Conservation (phyloP, 2,329 filamentous ascomycete genomes). For the Aspergillus sp. region DNA sequence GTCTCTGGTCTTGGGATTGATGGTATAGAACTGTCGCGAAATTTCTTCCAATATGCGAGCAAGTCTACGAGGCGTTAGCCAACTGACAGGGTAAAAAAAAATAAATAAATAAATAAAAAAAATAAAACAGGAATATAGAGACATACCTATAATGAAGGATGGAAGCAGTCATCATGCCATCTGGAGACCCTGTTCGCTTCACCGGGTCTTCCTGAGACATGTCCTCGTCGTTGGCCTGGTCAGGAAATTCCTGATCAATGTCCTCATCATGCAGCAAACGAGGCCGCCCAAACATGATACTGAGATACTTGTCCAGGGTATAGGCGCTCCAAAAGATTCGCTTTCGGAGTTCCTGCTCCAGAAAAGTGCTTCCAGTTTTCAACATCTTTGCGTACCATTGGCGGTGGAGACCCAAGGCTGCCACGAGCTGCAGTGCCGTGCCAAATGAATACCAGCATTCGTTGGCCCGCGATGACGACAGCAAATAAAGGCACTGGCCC, state of each 20-base stretch:
- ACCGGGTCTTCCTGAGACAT: slow-evolving; percentile 38
- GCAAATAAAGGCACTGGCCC: slow-evolving; percentile 49
- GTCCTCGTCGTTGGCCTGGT: slow-evolving; percentile 48
- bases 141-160: slow-evolving; percentile 29
- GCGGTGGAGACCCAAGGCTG: slow-evolving; percentile 33
- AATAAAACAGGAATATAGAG: not conserved
- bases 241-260: slow-evolving; percentile 53
- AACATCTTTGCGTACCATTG: slow-evolving; percentile 19
- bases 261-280: slow-evolving; percentile 54
- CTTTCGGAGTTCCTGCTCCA: slow-evolving; percentile 45
- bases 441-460: slow-evolving; percentile 54
- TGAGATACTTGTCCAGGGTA: slow-evolving; percentile 53
- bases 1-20: slow-evolving; percentile 21
- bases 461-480: slow-evolving; percentile 51
- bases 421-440: slow-evolving; percentile 46
- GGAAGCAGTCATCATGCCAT: slow-evolving; percentile 33
- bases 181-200: slow-evolving; percentile 23
- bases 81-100: no score
- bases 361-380: slow-evolving; percentile 20
- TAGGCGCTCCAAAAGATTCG: slow-evolving; percentile 57
- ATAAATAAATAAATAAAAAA: no score
- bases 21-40: slow-evolving; percentile 37
- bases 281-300: slow-evolving; percentile 54
- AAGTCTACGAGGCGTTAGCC: slow-evolving; percentile 23
- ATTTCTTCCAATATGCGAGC: slow-evolving; percentile 43